Evolutionary conservation across 1,139 yeast species (phyloP), one percentile per base, ranked within the genome.

Genomic region (Yamadazyma aaseri): DNA sequence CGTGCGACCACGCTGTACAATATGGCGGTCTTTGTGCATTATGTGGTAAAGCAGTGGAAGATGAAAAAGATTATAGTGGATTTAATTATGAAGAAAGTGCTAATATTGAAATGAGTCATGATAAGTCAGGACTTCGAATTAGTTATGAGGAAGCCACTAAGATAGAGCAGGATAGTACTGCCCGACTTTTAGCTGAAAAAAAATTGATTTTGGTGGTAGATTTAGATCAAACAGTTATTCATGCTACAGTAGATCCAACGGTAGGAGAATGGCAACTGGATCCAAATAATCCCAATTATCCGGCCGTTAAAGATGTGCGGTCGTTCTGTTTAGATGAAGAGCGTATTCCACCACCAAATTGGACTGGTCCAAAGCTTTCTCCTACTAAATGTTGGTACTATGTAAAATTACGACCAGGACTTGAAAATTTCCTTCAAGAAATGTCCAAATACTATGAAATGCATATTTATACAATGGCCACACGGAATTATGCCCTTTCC

Each of bases 381-480:
- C 71, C 79, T 2, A 69, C 72, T 10, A 63, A 71, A 37, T 84
- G 95, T 58, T 82, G 92, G 84, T 94, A 92, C 57, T 94, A 86
- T 50, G 96, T 94, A 22, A 92, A 94, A 56, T 64, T 87, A 29
- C 74, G 99, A 44, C 97, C 98, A 0, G 97, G 97, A 0, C 65
- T 92, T 29, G 63, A 72, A 34, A 80, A 78, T 34, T 92, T 92
- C 55, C 71, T 92, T 36, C 73, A 73, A 35, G 67, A 68, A 33
- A 74, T 87, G 44, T 68, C 82, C 5, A 60, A 79, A 30, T 61
- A 75, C 34, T 92, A 85, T 55, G 98, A 92, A 60, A 68, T 92
- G 73, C 98, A 92, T 58, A 87, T 92, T 28, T 92, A 92, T 58
- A 92, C 99, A 6, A 92, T 92, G 99, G 98, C 98, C n/a, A 94